Evolutionary conservation across 306 rosid species (phyloP).

Genomic region (apple (Malus domestica)): ASM211411v1 NC_041789.1:21080001-21080500

Average conservation of each 20-base stretch:
- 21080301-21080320: background rate
- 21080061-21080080: conserved; percentile 3
- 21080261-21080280: conserved; percentile 37
- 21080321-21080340: background rate
- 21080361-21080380: background rate
- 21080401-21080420: background rate
- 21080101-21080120: conserved; percentile 1
- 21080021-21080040: conserved; percentile 12
- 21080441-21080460: background rate
- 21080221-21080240: background rate
- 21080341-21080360: background rate
- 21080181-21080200: conserved; percentile 31
- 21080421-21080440: background rate
- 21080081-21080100: conserved; percentile 9
- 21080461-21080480: conserved; percentile 11
- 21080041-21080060: conserved; percentile 6
- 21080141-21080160: background rate
- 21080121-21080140: background rate
- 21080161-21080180: background rate
- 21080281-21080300: conserved; percentile 14
- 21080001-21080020: conserved; percentile 23
- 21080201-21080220: conserved; percentile 8
- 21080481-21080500: conserved; percentile 4
- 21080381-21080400: background rate
- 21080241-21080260: background rate